Percentiles rank a stretch among this genome's conserved stretches.
These are phyloP conservation scores for Sparassis latifolia DNA, from an alignment of 1,284 basidiomycete genomes.

Conservation along the genomic window DNA sequence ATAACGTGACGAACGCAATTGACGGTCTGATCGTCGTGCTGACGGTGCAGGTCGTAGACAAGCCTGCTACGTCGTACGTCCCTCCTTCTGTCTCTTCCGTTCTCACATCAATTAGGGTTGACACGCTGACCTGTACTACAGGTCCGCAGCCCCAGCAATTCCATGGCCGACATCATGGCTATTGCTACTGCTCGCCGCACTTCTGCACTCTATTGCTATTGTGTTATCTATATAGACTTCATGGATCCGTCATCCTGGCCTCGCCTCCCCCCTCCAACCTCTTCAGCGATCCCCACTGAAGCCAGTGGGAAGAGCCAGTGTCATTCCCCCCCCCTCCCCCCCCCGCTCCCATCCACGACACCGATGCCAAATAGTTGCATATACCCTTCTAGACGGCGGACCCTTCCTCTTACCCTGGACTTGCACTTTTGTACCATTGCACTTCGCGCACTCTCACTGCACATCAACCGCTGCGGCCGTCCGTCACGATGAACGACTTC, in stretches of 20 bases:
- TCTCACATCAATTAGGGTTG: not conserved
- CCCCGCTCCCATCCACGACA: no score
- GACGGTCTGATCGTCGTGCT: conserved; percentile 86
- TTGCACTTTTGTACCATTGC: no score
- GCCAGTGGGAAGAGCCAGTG: no score
- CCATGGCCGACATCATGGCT: conserved; percentile 1
- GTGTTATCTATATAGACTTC: conserved; percentile 4
- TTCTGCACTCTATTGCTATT: conserved; percentile 1
- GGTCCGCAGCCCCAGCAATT: not conserved
- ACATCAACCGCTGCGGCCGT: no score
- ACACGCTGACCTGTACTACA: not conserved
- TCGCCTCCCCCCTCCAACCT: not conserved
- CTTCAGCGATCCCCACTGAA: no score
- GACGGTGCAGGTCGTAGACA: conserved; percentile 59
- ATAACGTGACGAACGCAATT: conserved; percentile 54
- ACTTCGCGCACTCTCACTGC: no score
- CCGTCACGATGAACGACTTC: no score
- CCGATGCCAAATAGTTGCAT: no score
- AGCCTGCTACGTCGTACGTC: conserved; percentile 27
- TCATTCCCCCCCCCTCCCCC: no score
- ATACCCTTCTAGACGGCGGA: no score
- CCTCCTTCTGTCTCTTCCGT: not conserved
- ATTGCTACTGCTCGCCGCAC: not conserved
- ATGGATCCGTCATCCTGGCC: not conserved
- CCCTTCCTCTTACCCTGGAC: no score